phyloP scores from a whole-genome alignment of 352 stramenopile species.

The Globisporangium cystogenes region DNA sequence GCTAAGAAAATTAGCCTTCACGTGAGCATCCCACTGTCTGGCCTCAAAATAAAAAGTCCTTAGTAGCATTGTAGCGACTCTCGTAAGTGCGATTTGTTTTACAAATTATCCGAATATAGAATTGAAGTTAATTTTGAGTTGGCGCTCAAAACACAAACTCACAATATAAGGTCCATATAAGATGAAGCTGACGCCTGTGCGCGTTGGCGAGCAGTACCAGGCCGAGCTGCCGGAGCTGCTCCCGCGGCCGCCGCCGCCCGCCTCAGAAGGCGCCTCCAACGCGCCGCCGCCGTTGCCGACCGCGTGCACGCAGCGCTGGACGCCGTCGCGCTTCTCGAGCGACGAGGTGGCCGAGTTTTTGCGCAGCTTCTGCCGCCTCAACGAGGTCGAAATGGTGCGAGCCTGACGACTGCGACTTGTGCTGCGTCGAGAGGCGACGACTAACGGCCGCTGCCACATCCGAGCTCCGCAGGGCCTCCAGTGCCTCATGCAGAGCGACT shows the following conservation, averaged over 20 bases:
- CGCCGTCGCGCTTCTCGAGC: constrained; percentile 16
- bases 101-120: too few relatives aligned
- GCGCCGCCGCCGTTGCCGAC: too few relatives aligned
- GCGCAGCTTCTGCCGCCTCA: constrained; percentile 31
- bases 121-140: too few relatives aligned
- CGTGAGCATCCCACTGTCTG: too few relatives aligned
- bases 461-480: constrained; percentile 33
- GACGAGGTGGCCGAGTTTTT: constrained; percentile 51
- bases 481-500: constrained; percentile 53
- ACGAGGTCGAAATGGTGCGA: constrained; percentile 50
- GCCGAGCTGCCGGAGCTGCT: constrained; percentile 51
- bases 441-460: not conserved
- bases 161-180: not conserved
- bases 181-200: constrained; percentile 18
- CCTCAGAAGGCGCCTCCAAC: not conserved
- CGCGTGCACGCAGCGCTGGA: constrained; percentile 32
- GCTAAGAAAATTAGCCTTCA: too few relatives aligned
- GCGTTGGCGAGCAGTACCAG: constrained; percentile 32
- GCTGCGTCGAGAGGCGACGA: not conserved
- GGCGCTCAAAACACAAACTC: not conserved
- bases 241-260: constrained; percentile 16
- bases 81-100: too few relatives aligned
- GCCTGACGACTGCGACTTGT: not conserved
- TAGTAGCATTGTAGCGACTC: too few relatives aligned
- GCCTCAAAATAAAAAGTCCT: too few relatives aligned